These are phyloP conservation scores for Melanogaster broomeanus DNA, from an alignment of 768 basidiomycete genomes.

Conservation along the genomic window DNA sequence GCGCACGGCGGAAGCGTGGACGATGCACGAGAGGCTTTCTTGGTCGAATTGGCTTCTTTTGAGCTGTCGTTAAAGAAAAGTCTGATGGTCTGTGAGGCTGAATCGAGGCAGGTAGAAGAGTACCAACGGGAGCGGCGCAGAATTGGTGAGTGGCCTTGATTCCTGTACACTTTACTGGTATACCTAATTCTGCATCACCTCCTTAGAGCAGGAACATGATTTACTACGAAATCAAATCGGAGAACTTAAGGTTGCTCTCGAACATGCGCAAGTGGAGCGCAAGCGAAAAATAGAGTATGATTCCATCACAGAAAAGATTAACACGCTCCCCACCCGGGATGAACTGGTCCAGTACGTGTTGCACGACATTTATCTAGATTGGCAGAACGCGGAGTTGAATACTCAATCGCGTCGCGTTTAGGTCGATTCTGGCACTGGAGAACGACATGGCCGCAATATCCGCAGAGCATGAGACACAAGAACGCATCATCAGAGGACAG, in stretches of 20 bases:
- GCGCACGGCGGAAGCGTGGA: slow-evolving; percentile 42
- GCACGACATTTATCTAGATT: not conserved
- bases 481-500: slow-evolving; percentile 64
- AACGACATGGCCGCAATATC: slow-evolving; percentile 78
- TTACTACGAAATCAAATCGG: slow-evolving; percentile 69
- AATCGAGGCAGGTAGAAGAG: slow-evolving; percentile 82
- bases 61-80: slow-evolving; percentile 76
- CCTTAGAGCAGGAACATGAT: slow-evolving; percentile 69
- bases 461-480: slow-evolving; percentile 73
- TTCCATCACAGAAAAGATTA: slow-evolving; percentile 79
- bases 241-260: slow-evolving; percentile 72
- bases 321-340: slow-evolving; percentile 71
- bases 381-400: not conserved
- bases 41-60: slow-evolving; percentile 78
- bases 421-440: slow-evolving; percentile 68
- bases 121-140: slow-evolving; percentile 71
- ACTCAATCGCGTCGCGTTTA: slow-evolving; percentile 28
- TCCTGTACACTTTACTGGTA: not conserved
- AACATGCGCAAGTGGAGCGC: slow-evolving; percentile 76
- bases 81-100: slow-evolving; percentile 82
- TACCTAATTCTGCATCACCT: not conserved
- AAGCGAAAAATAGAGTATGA: slow-evolving; percentile 87
- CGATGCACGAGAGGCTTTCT: slow-evolving; percentile 77
- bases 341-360: slow-evolving; percentile 74
- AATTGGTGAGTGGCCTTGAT: slow-evolving; percentile 57